Conservation (phyloP, 208 protist species). For the Leishmania gerbilli region DNA sequence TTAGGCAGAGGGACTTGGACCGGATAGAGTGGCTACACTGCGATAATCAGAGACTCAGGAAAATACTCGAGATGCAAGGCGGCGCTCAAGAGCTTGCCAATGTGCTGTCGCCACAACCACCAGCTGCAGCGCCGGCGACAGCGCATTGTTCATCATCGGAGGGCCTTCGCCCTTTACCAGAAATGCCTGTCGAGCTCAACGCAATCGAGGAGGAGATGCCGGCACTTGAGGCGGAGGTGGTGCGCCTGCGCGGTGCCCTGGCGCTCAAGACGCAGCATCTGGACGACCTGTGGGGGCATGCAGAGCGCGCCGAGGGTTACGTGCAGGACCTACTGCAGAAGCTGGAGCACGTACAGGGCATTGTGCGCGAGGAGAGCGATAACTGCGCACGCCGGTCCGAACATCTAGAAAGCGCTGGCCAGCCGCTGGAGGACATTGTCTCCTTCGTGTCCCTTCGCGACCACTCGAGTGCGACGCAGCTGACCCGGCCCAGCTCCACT, state of each 20-base stretch:
- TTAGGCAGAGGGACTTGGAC: slow-evolving; percentile 11
- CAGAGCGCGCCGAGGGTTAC: slow-evolving; percentile 21
- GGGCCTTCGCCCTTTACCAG: too few species aligned
- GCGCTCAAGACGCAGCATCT: slow-evolving; percentile 23
- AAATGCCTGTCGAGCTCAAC: neutral
- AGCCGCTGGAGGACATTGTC: slow-evolving; percentile 11
- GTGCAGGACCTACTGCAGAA: slow-evolving; percentile 11
- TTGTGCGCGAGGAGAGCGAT: slow-evolving; percentile 21
- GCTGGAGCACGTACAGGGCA: slow-evolving; percentile 12
- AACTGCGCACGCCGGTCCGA: slow-evolving; percentile 20
- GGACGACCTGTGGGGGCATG: slow-evolving; percentile 21
- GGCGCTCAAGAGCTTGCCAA: neutral
- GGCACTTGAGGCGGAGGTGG: slow-evolving; percentile 14
- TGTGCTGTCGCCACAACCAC: too few species aligned
- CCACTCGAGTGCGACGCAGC: neutral
- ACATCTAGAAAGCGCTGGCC: slow-evolving; percentile 14
- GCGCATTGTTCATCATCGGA: neutral
- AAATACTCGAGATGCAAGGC: slow-evolving; percentile 1
- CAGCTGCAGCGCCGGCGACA: neutral
- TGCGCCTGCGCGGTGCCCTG: slow-evolving; percentile 1
- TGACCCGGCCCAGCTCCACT: neutral
- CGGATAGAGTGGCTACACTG: slow-evolving; percentile 18
- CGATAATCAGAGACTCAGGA: slow-evolving; percentile 26
- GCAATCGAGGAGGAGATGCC: neutral
- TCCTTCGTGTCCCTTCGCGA: slow-evolving; percentile 17